Evolutionary conservation across 1,139 yeast species (phyloP).

Genomic region (Saccharomycopsis crataegensis): DNA sequence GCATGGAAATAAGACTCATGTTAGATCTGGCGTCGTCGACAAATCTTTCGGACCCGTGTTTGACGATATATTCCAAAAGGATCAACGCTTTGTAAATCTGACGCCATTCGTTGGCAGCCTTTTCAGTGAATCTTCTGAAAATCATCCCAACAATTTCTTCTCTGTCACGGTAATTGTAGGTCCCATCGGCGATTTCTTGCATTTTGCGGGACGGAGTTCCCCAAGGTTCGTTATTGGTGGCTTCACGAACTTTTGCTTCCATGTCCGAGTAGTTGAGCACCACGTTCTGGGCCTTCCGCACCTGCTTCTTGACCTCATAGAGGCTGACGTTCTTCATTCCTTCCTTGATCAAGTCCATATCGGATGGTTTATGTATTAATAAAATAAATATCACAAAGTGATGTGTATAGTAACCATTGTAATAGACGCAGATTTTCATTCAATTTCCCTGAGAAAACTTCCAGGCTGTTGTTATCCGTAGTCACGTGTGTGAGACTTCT

Average conservation of each 20-base stretch:
- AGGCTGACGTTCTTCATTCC: constrained; percentile 68
- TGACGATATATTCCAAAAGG: constrained; percentile 80
- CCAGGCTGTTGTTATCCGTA: too few species aligned
- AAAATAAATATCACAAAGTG: too few species aligned
- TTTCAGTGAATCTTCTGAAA: constrained; percentile 83
- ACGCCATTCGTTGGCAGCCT: constrained; percentile 96
- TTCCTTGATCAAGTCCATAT: constrained; percentile 65
- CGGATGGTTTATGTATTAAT: constrained; percentile 8
- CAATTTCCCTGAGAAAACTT: too few species aligned
- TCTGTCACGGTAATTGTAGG: constrained; percentile 77
- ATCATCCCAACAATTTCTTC: constrained; percentile 70
- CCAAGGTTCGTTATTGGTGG: constrained; percentile 99
- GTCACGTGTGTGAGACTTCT: too few species aligned
- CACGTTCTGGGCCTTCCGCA: constrained; percentile 95
- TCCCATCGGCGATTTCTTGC: constrained; percentile 93
- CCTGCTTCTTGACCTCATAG: constrained; percentile 95
- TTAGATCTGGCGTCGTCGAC: constrained; percentile 92
- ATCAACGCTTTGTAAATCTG: constrained; percentile 93
- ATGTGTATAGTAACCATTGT: too few species aligned
- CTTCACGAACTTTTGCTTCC: constrained; percentile 95
- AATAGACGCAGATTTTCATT: too few species aligned
- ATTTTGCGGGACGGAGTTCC: constrained; percentile 91
- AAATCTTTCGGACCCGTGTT: constrained; percentile 89
- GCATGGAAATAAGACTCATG: constrained; percentile 74
- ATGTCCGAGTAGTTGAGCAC: constrained; percentile 92